Evolutionary conservation across 2,329 filamentous ascomycete genomes (phyloP).

Genomic region (Xylariaceae sp.): DNA sequence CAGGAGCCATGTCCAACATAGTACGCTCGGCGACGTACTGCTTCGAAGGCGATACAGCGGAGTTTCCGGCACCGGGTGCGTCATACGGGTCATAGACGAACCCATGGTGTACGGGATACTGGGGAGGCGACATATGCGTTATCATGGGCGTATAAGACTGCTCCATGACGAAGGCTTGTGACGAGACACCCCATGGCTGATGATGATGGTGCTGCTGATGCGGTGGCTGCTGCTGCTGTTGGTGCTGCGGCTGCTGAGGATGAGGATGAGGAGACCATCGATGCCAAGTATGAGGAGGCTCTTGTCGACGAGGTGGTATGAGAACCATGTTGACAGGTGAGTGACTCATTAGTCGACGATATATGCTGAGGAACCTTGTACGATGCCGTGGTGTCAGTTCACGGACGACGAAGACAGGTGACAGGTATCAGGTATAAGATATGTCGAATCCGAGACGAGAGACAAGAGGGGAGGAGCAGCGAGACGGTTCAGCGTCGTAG

Average conservation of each 20-base stretch:
- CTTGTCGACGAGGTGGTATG: constrained; percentile 8
- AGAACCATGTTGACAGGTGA: constrained; percentile 7
- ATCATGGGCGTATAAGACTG: constrained; percentile 42
- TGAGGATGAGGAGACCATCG: constrained; percentile 43
- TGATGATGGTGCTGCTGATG: constrained; percentile 20
- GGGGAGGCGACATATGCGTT: constrained; percentile 29
- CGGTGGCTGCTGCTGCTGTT: too few relatives aligned
- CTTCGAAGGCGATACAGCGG: constrained; percentile 10
- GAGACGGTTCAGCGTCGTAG: not conserved
- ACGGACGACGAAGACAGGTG: not conserved
- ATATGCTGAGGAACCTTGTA: constrained; percentile 3
- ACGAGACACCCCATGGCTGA: constrained; percentile 41
- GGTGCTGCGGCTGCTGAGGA: too few relatives aligned
- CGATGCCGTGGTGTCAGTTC: not conserved
- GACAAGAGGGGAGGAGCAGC: too few relatives aligned
- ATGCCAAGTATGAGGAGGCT: constrained; percentile 41
- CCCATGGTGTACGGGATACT: constrained; percentile 13
- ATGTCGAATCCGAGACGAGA: not conserved
- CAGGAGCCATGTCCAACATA: constrained; percentile 11
- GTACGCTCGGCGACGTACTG: constrained; percentile 13
- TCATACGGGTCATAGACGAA: constrained; percentile 17
- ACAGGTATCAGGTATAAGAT: too few relatives aligned
- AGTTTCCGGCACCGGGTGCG: constrained; percentile 5
- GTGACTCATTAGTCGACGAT: constrained; percentile 2
- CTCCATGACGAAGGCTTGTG: constrained; percentile 44